Percentiles rank a stretch among this genome's conserved stretches.
phyloP scores from a whole-genome alignment of 148 eudicot species.

The Chenopodium formosanum region DNA sequence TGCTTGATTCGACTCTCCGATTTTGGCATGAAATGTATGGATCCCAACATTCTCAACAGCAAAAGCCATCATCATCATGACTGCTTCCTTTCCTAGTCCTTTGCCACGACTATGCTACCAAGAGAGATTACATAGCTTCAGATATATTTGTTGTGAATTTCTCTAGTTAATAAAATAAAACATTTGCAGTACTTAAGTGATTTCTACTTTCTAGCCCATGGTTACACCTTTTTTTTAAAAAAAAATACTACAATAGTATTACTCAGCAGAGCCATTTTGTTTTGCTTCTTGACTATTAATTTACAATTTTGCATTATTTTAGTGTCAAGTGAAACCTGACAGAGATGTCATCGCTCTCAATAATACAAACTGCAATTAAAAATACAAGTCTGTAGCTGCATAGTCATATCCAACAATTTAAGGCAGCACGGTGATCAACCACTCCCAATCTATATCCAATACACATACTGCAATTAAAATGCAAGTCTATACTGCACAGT shows the following conservation, averaged over 20 bases:
- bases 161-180: too few species aligned
- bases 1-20: conserved; percentile 77
- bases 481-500: neutral
- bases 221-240: too few species aligned
- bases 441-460: too few species aligned
- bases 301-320: neutral
- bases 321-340: neutral
- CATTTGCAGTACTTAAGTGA: too few species aligned
- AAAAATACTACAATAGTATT: too few species aligned
- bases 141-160: neutral
- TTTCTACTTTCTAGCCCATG: too few species aligned
- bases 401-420: too few species aligned
- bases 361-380: too few species aligned
- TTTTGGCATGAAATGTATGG: conserved; percentile 69
- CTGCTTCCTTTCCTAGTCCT: conserved; percentile 92
- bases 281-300: too few species aligned
- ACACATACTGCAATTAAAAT: neutral
- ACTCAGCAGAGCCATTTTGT: too few species aligned
- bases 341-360: neutral
- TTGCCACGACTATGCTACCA: conserved; percentile 86
- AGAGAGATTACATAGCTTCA: conserved; percentile 16
- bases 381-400: too few species aligned
- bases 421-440: too few species aligned
- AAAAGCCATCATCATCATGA: conserved; percentile 81
- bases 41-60: conserved; percentile 61